Evolutionary conservation across 2,329 filamentous ascomycete species (phyloP).

Genomic region (Xylogone sp.): DNA sequence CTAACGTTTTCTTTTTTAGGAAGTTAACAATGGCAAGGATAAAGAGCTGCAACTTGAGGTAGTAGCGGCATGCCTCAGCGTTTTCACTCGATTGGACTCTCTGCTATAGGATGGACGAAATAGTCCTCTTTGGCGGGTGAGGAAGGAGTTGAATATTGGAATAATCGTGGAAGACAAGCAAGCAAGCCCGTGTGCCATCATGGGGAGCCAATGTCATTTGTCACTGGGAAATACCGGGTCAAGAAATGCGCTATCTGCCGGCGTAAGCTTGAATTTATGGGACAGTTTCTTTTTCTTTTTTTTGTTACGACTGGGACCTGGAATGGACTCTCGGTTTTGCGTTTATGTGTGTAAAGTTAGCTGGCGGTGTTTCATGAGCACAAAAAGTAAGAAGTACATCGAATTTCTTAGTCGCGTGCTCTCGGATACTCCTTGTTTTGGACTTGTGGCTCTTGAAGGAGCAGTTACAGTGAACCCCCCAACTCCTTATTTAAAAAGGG

Average conservation of each 20-base stretch:
- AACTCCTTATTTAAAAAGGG: too few relatives aligned
- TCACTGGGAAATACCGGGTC: not conserved
- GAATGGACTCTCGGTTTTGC: not conserved
- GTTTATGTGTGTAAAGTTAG: not conserved
- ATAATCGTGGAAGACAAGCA: not conserved
- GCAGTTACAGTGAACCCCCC: too few relatives aligned
- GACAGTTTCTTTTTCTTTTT: not conserved
- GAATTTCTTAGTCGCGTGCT: not conserved
- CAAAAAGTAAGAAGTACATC: not conserved
- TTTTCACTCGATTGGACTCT: slow-evolving; percentile 96
- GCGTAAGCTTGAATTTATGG: not conserved
- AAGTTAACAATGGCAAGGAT: slow-evolving; percentile 82
- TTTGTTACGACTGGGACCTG: not conserved
- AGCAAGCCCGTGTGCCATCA: too few relatives aligned
- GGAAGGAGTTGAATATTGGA: not conserved
- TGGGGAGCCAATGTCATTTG: not conserved
- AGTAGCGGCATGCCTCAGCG: slow-evolving; percentile 92
- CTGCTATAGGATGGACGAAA: slow-evolving; percentile 58
- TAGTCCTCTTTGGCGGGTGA: not conserved
- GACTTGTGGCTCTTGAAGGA: not conserved
- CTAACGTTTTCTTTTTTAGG: slow-evolving; percentile 38
- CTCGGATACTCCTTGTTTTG: not conserved
- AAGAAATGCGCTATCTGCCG: not conserved
- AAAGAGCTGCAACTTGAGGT: slow-evolving; percentile 97
- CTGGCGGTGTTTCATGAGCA: not conserved